Percentiles rank a stretch among this genome's conserved stretches.
These are phyloP conservation scores for Silene noctiflora DNA, from an alignment of 179 eudicot species.

Conservation along the genomic window DNA sequence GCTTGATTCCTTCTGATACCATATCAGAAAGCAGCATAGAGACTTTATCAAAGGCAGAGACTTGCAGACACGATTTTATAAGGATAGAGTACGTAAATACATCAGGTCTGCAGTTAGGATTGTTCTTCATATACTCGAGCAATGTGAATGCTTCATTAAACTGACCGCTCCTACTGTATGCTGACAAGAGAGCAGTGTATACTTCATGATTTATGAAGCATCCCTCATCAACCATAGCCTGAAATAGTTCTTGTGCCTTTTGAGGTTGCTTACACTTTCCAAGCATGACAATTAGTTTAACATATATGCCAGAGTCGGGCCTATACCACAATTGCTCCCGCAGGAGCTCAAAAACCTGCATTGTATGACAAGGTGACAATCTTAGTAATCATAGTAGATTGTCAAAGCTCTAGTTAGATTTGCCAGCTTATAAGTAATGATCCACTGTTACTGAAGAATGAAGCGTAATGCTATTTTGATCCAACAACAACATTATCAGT, in stretches of 20 bases:
- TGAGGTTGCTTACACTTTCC: conserved; percentile 93
- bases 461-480: neutral
- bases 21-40: conserved; percentile 65
- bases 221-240: conserved; percentile 74
- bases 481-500: too few relatives aligned
- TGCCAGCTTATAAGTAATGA: too few relatives aligned
- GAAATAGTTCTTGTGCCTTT: conserved; percentile 64
- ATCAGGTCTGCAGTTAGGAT: conserved; percentile 60
- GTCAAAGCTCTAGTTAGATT: neutral
- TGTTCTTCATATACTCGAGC: conserved; percentile 74
- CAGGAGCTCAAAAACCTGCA: conserved; percentile 78
- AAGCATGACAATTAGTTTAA: conserved; percentile 87
- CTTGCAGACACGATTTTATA: conserved; percentile 73
- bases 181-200: conserved; percentile 84
- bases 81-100: conserved; percentile 76
- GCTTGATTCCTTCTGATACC: conserved; percentile 67
- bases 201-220: conserved; percentile 57
- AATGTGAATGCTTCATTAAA: conserved; percentile 65
- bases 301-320: conserved; percentile 67
- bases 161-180: conserved; percentile 78
- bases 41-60: conserved; percentile 59
- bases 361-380: neutral
- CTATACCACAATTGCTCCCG: conserved; percentile 89
- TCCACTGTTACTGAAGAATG: neutral
- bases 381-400: neutral